Conservation (phyloP, 2,329 filamentous ascomycete genomes). For the Paraphaeosphaeria sporulosa region DNA sequence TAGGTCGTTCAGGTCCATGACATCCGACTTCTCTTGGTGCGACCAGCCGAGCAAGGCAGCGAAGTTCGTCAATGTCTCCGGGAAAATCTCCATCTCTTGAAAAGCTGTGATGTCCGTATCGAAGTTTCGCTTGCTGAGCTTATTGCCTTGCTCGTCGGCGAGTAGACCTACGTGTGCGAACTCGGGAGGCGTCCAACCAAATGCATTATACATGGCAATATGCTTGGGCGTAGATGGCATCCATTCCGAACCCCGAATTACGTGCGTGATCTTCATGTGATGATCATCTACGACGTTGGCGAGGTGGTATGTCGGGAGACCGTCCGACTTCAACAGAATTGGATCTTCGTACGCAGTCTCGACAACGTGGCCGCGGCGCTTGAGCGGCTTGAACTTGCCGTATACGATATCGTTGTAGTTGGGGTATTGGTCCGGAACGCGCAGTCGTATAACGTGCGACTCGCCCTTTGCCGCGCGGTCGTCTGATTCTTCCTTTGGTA, state of each 20-base stretch:
- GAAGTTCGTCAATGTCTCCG: constrained; percentile 78
- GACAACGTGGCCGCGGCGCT: constrained; percentile 48
- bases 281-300: constrained; percentile 98
- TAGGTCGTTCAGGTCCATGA: constrained; percentile 75
- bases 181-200: constrained; percentile 56
- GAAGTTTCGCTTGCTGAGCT: constrained; percentile 80
- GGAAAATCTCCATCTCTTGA: constrained; percentile 66
- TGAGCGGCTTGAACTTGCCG: constrained; percentile 56
- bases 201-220: constrained; percentile 62
- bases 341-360: constrained; percentile 75
- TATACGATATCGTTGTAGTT: constrained; percentile 82
- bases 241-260: constrained; percentile 96
- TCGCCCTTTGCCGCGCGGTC: constrained; percentile 74
- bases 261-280: constrained; percentile 93
- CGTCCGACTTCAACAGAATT: constrained; percentile 89
- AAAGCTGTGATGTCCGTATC: constrained; percentile 68
- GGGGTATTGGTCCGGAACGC: constrained; percentile 67
- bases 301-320: constrained; percentile 93
- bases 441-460: constrained; percentile 78
- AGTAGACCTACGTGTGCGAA: constrained; percentile 61
- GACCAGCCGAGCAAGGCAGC: constrained; percentile 86
- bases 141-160: constrained; percentile 56
- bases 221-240: constrained; percentile 90
- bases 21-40: constrained; percentile 70
- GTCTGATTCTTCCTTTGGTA: constrained; percentile 72